Evolutionary conservation across 2,329 filamentous ascomycete genomes (phyloP), one percentile per base, ranked within the genome.

Genomic region (Microsporum audouinii): DNA sequence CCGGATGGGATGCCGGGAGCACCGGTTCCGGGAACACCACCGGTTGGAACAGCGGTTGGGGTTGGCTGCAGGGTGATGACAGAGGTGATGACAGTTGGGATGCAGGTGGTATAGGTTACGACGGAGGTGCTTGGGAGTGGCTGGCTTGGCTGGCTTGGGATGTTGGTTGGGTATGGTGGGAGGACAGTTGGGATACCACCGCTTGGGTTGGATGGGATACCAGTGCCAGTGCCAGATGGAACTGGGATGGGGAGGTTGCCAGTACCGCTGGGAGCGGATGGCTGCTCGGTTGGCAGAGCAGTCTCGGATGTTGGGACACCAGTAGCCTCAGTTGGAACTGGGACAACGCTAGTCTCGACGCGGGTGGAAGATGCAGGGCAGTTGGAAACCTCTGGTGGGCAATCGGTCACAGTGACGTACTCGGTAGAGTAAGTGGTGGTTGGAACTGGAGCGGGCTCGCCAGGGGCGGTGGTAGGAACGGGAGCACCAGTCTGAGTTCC

Each of bases 321-420:
- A 34, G 43, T 60, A 5, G 33, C 12, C 39, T 43, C 39, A 43
- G 39, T 14, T n/a, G 41, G 41, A 47, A 53, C 60, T 60, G 62
- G 62, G 58, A 60, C 36, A 27, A 57, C 31, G 60, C 59, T 57
- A 47, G 60, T 61, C 56, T 60, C 17, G 6, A 36, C 53, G 31
- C 41, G 55, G 47, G 62, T 61, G 47, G 62, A 62, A 14, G 53
- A 41, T 12, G 61, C 47, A 17, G 63, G 61, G 57, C 59, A 62
- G 58, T 61, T 62, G 43, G 60, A 58, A 69, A 86, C 82, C 65
- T 78, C 78, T 57, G 82, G 76, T 63, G 74, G 78, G 79, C 82
- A 85, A 58, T 81, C 83, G 72, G 80, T 85, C 79, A 86, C 76
- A 75, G 83, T 86, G 66, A 82, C 75, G 71, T 79, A 77, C 70